Evolutionary conservation across 495 filamentous ascomycete species (phyloP).

Genomic region (Hypoxylon rickii): DNA sequence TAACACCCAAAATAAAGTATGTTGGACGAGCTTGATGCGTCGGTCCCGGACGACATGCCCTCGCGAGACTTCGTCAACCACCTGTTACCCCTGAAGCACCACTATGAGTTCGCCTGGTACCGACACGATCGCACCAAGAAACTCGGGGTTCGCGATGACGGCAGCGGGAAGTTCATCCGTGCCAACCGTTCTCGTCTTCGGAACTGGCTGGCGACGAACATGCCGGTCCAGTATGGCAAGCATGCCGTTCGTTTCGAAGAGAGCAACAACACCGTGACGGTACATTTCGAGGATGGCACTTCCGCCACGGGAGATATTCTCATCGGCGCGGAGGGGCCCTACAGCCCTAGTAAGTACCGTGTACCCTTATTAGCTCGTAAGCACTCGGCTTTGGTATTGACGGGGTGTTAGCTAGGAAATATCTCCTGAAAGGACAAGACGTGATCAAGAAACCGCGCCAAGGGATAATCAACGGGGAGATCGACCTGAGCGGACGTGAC

Average conservation of each 20-base stretch:
- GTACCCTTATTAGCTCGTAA: not conserved
- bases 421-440: conserved; percentile 41
- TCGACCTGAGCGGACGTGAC: conserved; percentile 25
- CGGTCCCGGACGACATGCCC: conserved; percentile 41
- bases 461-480: conserved; percentile 33
- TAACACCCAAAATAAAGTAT: conserved; percentile 21
- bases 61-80: conserved; percentile 44
- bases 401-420: conserved; percentile 26
- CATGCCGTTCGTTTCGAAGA: conserved; percentile 34
- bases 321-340: conserved; percentile 55
- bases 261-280: conserved; percentile 20
- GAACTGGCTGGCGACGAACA: conserved; percentile 32
- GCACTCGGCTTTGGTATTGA: not conserved
- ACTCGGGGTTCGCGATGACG: conserved; percentile 35
- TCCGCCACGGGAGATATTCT: conserved; percentile 49
- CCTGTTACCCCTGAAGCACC: conserved; percentile 29
- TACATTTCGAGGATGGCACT: conserved; percentile 44
- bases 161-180: conserved; percentile 30
- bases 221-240: conserved; percentile 37
- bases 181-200: conserved; percentile 35
- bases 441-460: conserved; percentile 26
- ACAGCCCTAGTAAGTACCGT: conserved; percentile 38
- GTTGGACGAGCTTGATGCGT: conserved; percentile 41
- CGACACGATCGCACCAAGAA: conserved; percentile 20
- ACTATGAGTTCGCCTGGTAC: conserved; percentile 35